Percentiles rank a stretch among this genome's conserved stretches.
These are phyloP conservation scores for Calonectria pseudoturangicola DNA, from an alignment of 2,329 filamentous ascomycete genomes.

Conservation along the genomic window DNA sequence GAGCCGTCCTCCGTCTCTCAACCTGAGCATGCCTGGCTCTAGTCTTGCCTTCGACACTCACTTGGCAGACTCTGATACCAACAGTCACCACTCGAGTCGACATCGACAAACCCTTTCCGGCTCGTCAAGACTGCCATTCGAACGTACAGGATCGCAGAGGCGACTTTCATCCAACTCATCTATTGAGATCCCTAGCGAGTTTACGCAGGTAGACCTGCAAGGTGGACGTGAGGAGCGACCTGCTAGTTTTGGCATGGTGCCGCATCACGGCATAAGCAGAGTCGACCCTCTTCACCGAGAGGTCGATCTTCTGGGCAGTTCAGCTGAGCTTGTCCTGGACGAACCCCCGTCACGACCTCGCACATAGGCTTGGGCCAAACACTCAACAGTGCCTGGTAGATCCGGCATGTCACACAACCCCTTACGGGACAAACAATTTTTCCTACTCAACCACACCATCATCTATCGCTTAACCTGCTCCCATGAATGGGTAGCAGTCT, in stretches of 20 bases:
- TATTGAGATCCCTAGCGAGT: constrained; percentile 67
- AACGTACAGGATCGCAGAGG: constrained; percentile 72
- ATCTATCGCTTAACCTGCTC: constrained; percentile 23
- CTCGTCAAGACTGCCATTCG: constrained; percentile 70
- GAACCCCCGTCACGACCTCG: constrained; percentile 55
- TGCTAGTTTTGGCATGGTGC: constrained; percentile 74
- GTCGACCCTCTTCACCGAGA: constrained; percentile 69
- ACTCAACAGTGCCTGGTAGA: constrained; percentile 6
- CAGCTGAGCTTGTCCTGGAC: constrained; percentile 75
- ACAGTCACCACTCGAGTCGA: constrained; percentile 49
- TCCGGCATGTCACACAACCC: constrained; percentile 21
- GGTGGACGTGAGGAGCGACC: constrained; percentile 67
- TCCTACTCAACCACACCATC: constrained; percentile 25
- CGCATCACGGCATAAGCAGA: constrained; percentile 74
- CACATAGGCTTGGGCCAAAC: constrained; percentile 41
- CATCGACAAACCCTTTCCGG: constrained; percentile 52
- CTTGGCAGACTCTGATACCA: constrained; percentile 46
- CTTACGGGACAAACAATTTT: background rate
- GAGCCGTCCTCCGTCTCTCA: constrained; percentile 60
- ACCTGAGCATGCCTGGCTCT: constrained; percentile 54
- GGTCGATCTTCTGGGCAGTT: constrained; percentile 70
- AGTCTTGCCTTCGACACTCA: constrained; percentile 49
- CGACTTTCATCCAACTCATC: constrained; percentile 72
- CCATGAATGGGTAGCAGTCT: constrained; percentile 37
- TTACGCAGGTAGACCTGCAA: constrained; percentile 64